Base-by-base conservation (phyloP, 768 basidiomycete species). In the Pleurotus cornucopiae region DNA sequence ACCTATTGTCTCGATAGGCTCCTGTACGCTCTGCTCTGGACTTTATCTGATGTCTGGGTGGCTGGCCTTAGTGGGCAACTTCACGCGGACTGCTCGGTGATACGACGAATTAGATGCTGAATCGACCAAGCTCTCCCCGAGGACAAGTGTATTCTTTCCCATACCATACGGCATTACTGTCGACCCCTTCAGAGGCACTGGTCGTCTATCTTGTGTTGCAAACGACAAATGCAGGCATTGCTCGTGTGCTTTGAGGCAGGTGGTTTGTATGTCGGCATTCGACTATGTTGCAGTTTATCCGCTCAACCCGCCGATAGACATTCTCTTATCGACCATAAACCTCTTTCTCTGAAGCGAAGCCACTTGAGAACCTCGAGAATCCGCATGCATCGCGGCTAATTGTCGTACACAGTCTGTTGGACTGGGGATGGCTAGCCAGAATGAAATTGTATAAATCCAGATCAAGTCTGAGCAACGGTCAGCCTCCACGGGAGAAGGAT, bases 331-430 rank as follows among this genome's bases (percentile, higher is more conserved):
- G 26, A 23, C 51, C 51, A 53, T 41, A 53, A 12, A 9, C 39
- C 41, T 23, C 51, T 38, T 21, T 23, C 51, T 53, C 51, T 53
- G 37, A 41, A 16, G 6, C 41, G 14, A 53, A 20, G 26, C 16
- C 51, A 40, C 37, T 41, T 53, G 51, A 37, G 51, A 53, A 53
- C 51, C 51, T 13, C 39, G 14, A 53, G 51, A 41, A 53, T 41
- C 51, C 51, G 39, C 51, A 41, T 53, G 51, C 26, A 30, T 30
- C 39, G 39, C 51, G 51, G 51, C 20, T 41, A 41, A 53, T 53
- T 53, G 18, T 20, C 37, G 39, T 44, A 44, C 12, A 20, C 37
- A 13, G 13, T 34, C 16, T n/a, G 16, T 39, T 53, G 39, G 51
- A 23, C 51, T 53, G 37, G 5, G 2, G 11, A 2, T 20, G 20